A percentile compares a stretch with the other conserved stretches of the same genome.
Conservation (phyloP, 345 rosid genomes). For the Ceriops zippeliana region DNA sequence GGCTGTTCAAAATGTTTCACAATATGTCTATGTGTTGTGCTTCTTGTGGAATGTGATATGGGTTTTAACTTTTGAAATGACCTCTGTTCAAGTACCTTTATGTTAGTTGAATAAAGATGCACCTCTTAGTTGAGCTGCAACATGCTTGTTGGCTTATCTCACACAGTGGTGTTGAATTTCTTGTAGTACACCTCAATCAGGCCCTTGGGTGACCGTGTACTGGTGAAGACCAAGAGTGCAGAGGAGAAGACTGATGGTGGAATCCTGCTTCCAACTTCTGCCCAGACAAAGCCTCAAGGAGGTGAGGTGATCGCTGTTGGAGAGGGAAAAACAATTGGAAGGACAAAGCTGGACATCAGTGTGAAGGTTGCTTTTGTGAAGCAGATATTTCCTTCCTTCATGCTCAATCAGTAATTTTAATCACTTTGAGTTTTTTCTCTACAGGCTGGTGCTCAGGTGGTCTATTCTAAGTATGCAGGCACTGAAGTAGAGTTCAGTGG, state of each 20-base stretch:
- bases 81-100: too few relatives aligned
- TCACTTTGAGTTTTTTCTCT: background rate
- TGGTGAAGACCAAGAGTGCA: constrained; percentile 73
- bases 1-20: too few relatives aligned
- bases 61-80: too few relatives aligned
- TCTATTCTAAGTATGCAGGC: constrained; percentile 90
- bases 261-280: constrained; percentile 74
- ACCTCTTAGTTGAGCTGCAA: too few relatives aligned
- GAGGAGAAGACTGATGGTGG: constrained; percentile 89
- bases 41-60: too few relatives aligned
- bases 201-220: constrained; percentile 84
- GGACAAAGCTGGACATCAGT: constrained; percentile 44
- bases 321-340: constrained; percentile 73
- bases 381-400: background rate
- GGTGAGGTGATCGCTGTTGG: constrained; percentile 96
- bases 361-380: constrained; percentile 45
- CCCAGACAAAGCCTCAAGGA: constrained; percentile 83
- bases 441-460: constrained; percentile 71
- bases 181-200: constrained; percentile 69
- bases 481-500: constrained; percentile 83
- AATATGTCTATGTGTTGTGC: too few relatives aligned
- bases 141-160: too few relatives aligned
- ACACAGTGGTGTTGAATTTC: too few relatives aligned
- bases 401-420: background rate
- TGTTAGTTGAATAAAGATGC: too few relatives aligned